Evolutionary conservation across 2,329 filamentous ascomycete genomes (phyloP), one percentile per base, ranked within the genome.

Genomic region (Fusarium sp.): DNA sequence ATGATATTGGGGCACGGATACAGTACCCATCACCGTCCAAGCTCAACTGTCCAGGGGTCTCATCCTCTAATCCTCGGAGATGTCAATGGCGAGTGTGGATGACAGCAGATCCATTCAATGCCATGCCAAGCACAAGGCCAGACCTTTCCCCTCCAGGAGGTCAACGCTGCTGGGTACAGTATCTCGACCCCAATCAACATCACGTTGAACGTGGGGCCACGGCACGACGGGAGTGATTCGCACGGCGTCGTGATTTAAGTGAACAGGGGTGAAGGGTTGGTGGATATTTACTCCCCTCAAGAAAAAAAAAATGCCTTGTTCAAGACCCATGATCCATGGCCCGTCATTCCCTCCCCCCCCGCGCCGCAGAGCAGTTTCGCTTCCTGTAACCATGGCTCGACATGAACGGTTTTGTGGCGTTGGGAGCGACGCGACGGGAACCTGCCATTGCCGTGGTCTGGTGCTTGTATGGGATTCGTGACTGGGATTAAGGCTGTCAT

Each of bases 301-400:
- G 14, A 11, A 29, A 18, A n/a, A 18, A 52, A 54, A 54, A 54
- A 27, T 54, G 47, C 47, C 47, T 54, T 54, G 47, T 25, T 20
- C 18, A 50, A 27, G 59, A 54, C 47, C 47, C 47, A 31, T 59
- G 56, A 42, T 42, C 57, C 57, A 25, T 60, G 22, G 25, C 10
- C 52, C 33, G 54, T 57, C 50, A 57, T 22, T 57, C 29, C 5
- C 14, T 9, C 5, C 33, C 40, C 20, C 20, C 59, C 57, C 45
- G 60, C 10, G 8, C 36, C 52, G 16, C 10, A 36, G 7, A 56
- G 11, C 6, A 10, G 36, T 38, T 52, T 65, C 31, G 63, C 29
- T 35, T 36, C 57, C 58, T 75, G 67, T 68, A 65, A 50, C 52
- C 33, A 66, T 69, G 63, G 45, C 57, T 50, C 52, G 56, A 72